Evolutionary conservation across 2,329 filamentous ascomycete genomes (phyloP).

Genomic region (Exserohilum turcica): DNA sequence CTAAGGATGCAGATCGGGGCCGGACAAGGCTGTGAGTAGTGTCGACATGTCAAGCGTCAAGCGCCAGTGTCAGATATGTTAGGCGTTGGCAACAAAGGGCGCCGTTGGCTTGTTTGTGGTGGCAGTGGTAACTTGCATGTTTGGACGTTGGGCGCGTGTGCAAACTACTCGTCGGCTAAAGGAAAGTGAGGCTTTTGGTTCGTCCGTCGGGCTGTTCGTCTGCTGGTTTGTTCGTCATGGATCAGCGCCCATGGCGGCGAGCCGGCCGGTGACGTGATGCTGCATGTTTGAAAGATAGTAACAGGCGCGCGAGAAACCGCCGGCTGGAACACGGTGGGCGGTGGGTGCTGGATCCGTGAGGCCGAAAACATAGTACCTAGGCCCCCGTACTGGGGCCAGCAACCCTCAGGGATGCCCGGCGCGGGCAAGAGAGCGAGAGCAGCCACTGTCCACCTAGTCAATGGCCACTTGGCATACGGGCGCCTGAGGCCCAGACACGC

Average conservation of each 20-base stretch:
- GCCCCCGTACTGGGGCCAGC: too few relatives aligned
- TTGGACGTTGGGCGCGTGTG: background rate
- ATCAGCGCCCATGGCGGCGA: slow-evolving; percentile 2
- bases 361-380: too few relatives aligned
- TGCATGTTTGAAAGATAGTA: slow-evolving; percentile 1
- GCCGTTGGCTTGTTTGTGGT: background rate
- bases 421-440: too few relatives aligned
- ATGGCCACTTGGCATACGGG: too few relatives aligned
- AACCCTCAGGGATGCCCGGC: too few relatives aligned
- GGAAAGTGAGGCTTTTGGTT: slow-evolving; percentile 23
- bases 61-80: background rate
- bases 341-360: too few relatives aligned
- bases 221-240: background rate
- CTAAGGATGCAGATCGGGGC: slow-evolving; percentile 16
- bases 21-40: background rate
- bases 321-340: background rate
- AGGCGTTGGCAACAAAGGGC: too few relatives aligned
- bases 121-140: background rate
- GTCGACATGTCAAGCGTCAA: slow-evolving; percentile 2
- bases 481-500: too few relatives aligned
- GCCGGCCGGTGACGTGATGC: slow-evolving; percentile 12
- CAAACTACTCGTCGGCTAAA: background rate
- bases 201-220: slow-evolving; percentile 9
- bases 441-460: too few relatives aligned
- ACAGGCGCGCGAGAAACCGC: slow-evolving; percentile 3